These are phyloP conservation scores for Gamarada debralockiae DNA, from an alignment of 495 filamentous ascomycete species.

Conservation along the genomic window DNA sequence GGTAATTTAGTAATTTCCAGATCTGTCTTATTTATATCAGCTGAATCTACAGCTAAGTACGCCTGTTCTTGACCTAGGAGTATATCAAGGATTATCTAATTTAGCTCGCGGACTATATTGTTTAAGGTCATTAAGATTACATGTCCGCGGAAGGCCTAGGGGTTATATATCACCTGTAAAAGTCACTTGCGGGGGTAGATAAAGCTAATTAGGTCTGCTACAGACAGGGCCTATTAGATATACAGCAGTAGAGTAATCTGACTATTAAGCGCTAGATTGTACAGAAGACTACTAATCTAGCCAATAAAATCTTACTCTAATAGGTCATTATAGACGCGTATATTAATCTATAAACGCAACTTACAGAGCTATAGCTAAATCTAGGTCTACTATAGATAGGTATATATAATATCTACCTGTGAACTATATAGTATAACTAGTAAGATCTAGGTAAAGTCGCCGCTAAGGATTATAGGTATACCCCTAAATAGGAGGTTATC, in stretches of 20 bases:
- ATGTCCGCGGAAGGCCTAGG: background rate
- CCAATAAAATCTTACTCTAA: background rate
- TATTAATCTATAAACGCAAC: conserved; percentile 3
- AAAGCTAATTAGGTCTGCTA: conserved; percentile 1
- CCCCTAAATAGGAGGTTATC: conserved; percentile 2
- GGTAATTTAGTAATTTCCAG: background rate
- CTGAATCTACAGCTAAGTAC: background rate
- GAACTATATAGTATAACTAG: background rate
- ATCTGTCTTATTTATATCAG: background rate
- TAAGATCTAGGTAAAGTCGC: conserved; percentile 7
- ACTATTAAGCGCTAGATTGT: background rate
- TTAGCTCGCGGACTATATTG: background rate
- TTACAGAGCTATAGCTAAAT: background rate
- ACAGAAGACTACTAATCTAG: conserved; percentile 2
- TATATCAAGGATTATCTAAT: background rate
- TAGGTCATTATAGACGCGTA: background rate
- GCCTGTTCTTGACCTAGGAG: background rate
- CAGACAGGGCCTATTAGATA: background rate
- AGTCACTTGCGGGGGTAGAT: background rate
- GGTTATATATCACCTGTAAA: background rate
- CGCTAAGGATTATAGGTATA: background rate
- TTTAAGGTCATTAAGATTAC: conserved; percentile 1
- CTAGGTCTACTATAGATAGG: background rate
- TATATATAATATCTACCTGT: background rate
- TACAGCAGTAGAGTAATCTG: background rate